Evolutionary conservation across 306 rosid species (phyloP).

Genomic region (Rosa multiflora): DNA sequence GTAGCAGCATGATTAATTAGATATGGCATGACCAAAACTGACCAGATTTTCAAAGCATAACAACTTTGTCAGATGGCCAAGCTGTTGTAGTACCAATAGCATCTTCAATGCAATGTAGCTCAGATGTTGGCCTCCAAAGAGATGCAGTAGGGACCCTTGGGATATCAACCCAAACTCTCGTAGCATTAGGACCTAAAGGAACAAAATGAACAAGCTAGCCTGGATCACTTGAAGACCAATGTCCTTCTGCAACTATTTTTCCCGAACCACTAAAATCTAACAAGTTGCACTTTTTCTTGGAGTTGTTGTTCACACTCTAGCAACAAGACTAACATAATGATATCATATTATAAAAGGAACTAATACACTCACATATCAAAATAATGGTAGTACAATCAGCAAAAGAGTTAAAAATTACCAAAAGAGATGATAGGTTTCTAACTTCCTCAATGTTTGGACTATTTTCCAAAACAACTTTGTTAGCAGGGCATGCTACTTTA

Average conservation of each 20-base stretch:
- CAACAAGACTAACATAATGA: too few species aligned
- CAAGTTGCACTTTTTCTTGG: conserved; percentile 2
- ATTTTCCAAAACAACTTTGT: neutral
- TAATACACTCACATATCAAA: too few species aligned
- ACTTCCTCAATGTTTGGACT: too few species aligned
- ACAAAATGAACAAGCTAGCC: neutral
- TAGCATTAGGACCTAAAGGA: neutral
- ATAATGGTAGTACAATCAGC: too few species aligned
- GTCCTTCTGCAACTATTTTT: too few species aligned
- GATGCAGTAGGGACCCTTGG: neutral
- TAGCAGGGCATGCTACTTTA: neutral
- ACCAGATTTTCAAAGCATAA: too few species aligned
- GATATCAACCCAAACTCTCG: neutral
- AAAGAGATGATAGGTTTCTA: too few species aligned
- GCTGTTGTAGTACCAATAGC: neutral
- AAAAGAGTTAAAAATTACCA: too few species aligned
- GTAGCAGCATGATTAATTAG: too few species aligned
- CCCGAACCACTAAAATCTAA: neutral
- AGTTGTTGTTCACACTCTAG: neutral
- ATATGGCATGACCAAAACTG: too few species aligned
- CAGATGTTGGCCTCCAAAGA: neutral
- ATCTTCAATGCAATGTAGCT: neutral
- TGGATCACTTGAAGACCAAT: neutral
- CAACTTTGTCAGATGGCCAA: neutral
- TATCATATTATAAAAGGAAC: too few species aligned